phyloP scores from a whole-genome alignment of 1,139 yeast species.

The Candida labiduridarum region DNA sequence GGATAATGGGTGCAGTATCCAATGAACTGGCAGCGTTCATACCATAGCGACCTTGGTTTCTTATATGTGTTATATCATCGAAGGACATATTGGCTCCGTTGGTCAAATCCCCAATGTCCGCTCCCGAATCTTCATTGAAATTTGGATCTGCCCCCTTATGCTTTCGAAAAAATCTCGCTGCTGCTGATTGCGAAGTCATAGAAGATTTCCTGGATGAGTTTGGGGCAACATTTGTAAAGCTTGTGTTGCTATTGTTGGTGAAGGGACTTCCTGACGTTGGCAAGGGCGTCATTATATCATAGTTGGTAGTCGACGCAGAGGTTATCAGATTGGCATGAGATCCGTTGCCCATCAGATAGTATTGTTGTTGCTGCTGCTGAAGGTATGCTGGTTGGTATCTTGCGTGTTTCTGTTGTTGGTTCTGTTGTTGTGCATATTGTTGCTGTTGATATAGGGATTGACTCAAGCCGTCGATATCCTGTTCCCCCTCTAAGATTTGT shows the following conservation, averaged over 20 bases:
- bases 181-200: slow-evolving; percentile 41
- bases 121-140: slow-evolving; percentile 58
- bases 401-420: slow-evolving; percentile 12
- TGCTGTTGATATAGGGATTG: slow-evolving; percentile 16
- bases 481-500: slow-evolving; percentile 36
- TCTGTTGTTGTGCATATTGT: slow-evolving; percentile 17
- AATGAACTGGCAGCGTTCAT: slow-evolving; percentile 35
- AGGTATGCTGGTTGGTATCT: slow-evolving; percentile 16
- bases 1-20: slow-evolving; percentile 75
- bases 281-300: slow-evolving; percentile 21
- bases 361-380: slow-evolving; percentile 17
- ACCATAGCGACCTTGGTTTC: slow-evolving; percentile 68
- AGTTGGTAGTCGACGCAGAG: slow-evolving; percentile 15
- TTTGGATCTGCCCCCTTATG: slow-evolving; percentile 30
- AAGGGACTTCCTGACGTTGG: slow-evolving; percentile 8
- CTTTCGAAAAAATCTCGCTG: slow-evolving; percentile 47
- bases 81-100: slow-evolving; percentile 53
- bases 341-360: slow-evolving; percentile 9
- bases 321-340: slow-evolving; percentile 14
- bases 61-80: slow-evolving; percentile 61
- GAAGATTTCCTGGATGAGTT: slow-evolving; percentile 40
- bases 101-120: slow-evolving; percentile 45
- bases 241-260: slow-evolving; percentile 7
- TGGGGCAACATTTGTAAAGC: slow-evolving; percentile 5
- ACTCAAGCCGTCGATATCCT: slow-evolving; percentile 26